Conservation (phyloP, 345 rosid species). For the Brassica napus region DNA sequence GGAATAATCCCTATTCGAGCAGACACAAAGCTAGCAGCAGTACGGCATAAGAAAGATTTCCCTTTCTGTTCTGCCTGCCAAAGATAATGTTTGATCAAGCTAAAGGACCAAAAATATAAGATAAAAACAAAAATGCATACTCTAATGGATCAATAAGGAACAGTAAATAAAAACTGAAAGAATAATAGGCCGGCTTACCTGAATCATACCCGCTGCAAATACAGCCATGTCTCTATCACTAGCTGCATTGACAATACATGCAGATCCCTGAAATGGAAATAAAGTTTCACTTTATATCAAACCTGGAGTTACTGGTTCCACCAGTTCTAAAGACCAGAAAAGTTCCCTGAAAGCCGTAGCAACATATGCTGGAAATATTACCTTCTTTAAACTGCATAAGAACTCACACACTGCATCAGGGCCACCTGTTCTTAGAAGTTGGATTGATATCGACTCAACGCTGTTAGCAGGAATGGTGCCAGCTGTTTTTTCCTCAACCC, state of each 20-base stretch:
- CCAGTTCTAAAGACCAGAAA: neutral
- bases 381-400: constrained; percentile 81
- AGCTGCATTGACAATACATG: constrained; percentile 91
- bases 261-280: constrained; percentile 62
- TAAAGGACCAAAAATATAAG: constrained; percentile 7
- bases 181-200: constrained; percentile 50
- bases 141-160: neutral
- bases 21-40: constrained; percentile 97
- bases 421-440: constrained; percentile 83
- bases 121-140: neutral
- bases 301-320: neutral
- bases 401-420: constrained; percentile 83
- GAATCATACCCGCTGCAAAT: constrained; percentile 90
- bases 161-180: neutral
- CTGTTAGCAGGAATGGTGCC: constrained; percentile 66
- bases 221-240: constrained; percentile 96
- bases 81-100: constrained; percentile 26
- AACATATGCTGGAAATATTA: constrained; percentile 23
- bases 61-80: constrained; percentile 91
- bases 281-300: constrained; percentile 2
- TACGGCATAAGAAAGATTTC: constrained; percentile 85
- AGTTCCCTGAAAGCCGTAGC: neutral
- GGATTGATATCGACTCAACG: constrained; percentile 75
- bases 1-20: constrained; percentile 83
- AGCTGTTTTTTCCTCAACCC: constrained; percentile 92